Percentiles rank a stretch among this genome's conserved stretches.
These are phyloP conservation scores for Pythium phragmitis DNA, from an alignment of 352 stramenopile genomes.

Conservation along the genomic window DNA sequence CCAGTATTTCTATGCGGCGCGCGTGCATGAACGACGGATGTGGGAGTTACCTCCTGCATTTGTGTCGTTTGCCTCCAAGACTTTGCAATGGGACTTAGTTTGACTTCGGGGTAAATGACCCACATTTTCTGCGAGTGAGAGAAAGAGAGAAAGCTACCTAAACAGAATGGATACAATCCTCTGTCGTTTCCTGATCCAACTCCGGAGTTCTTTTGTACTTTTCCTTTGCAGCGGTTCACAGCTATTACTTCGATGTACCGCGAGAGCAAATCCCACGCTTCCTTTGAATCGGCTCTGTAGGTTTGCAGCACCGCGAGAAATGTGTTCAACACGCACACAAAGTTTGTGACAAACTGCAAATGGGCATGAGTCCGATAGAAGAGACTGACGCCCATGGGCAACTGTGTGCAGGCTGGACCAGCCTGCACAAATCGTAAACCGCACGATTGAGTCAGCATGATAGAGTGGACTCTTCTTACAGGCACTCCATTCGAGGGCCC, in stretches of 20 bases:
- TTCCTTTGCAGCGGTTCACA: neutral
- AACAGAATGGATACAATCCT: constrained; percentile 3
- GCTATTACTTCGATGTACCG: neutral
- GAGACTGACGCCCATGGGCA: too few relatives aligned
- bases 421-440: too few relatives aligned
- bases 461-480: too few relatives aligned
- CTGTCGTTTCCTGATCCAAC: constrained; percentile 3
- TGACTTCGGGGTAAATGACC: constrained; percentile 12
- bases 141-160: constrained; percentile 13
- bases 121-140: neutral
- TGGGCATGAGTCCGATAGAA: too few relatives aligned
- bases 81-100: constrained; percentile 24
- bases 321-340: too few relatives aligned
- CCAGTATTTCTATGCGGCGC: neutral
- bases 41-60: neutral
- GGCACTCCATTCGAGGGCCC: too few relatives aligned
- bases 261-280: too few relatives aligned
- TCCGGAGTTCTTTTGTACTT: neutral
- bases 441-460: too few relatives aligned
- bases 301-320: too few relatives aligned
- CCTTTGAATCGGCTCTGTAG: too few relatives aligned
- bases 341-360: too few relatives aligned
- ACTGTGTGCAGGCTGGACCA: too few relatives aligned
- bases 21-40: constrained; percentile 4
- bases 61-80: constrained; percentile 13